Evolutionary conservation across 2,329 filamentous ascomycete genomes (phyloP), one percentile per base, ranked within the genome.

Genomic region (Aspergillus calidoustus): DNA sequence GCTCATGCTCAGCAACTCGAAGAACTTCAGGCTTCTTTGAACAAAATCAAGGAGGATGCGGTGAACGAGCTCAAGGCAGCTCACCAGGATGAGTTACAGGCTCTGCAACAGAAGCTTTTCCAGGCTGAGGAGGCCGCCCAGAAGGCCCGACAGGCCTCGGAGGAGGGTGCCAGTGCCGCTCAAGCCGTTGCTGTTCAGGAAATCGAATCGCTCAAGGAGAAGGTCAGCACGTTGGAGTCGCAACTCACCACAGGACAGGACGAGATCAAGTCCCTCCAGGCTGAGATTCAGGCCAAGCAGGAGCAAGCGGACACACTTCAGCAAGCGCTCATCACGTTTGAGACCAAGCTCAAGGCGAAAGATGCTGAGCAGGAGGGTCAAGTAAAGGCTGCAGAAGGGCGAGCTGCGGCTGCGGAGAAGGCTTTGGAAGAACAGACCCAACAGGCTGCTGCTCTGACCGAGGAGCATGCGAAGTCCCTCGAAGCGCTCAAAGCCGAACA

Each of bases 311-410:
- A 76, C 48, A 69, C 70, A 9, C 68, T 81, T 8, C 74, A 79
- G 55, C 73, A 75, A 50, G 77, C 70, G 19, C 65, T 81, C 48
- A 66, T 72, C 53, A 68, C 74, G 6, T 68, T 78, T 7, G 76
- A 80, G 59, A 67, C 69, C n/a, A 72, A 78, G 64, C 66, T 68
- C 17, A 74, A 77, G 63, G 68, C 70, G n/a, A 79, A 76, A 63
- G 74, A 77, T 34, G 70, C 69, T 19, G 69, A 77, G 49, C 69
- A 78, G 52, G 73, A 76, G 7, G 70, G 62, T 41, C 69, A 72
- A 31, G 57, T 77, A 46, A 73, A 74, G 59, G 71, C 72, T 47
- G 64, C 77, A 22, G 71, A 72, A 51, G 74, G 76, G 19, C 74
- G 76, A 64, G 73, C 74, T 11, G 69, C 71, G 5, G 70, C 74